Percentiles rank a stretch among this genome's conserved stretches.
Evolutionary conservation across 1,284 basidiomycete genomes (phyloP).

Genomic region (Phaffia rhodozyma): DNA sequence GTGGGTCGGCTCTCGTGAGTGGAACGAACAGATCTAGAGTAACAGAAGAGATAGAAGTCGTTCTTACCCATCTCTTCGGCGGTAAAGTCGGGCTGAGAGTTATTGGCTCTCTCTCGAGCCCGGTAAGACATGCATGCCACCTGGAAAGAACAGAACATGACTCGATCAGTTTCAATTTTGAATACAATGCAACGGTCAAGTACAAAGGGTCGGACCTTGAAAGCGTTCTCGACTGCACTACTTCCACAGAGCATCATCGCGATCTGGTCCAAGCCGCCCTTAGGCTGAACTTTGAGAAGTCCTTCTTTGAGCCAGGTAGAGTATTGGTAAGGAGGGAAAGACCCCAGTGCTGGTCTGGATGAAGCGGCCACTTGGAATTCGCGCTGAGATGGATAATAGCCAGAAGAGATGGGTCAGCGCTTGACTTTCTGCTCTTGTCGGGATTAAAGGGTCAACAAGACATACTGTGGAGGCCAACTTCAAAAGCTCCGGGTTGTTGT

Average conservation of each 20-base stretch:
- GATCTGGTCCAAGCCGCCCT: constrained; percentile 38
- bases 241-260: constrained; percentile 33
- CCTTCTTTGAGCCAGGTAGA: constrained; percentile 38
- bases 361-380: constrained; percentile 37
- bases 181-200: background rate
- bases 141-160: background rate
- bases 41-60: constrained; percentile 15
- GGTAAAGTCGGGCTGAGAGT: constrained; percentile 24
- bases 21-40: background rate
- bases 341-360: constrained; percentile 43
- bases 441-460: background rate
- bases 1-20: background rate
- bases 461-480: constrained; percentile 33
- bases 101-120: constrained; percentile 31
- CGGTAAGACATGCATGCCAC: constrained; percentile 42
- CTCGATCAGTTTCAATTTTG: background rate
- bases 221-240: constrained; percentile 36
- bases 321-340: constrained; percentile 42
- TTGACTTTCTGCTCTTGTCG: background rate
- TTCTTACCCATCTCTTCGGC: constrained; percentile 26
- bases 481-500: constrained; percentile 41
- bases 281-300: constrained; percentile 40
- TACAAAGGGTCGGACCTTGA: constrained; percentile 31
- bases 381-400: constrained; percentile 23
- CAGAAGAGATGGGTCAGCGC: background rate